Base-by-base conservation (phyloP, 2,329 filamentous ascomycete genomes). In the Dactylellina sp. region DNA sequence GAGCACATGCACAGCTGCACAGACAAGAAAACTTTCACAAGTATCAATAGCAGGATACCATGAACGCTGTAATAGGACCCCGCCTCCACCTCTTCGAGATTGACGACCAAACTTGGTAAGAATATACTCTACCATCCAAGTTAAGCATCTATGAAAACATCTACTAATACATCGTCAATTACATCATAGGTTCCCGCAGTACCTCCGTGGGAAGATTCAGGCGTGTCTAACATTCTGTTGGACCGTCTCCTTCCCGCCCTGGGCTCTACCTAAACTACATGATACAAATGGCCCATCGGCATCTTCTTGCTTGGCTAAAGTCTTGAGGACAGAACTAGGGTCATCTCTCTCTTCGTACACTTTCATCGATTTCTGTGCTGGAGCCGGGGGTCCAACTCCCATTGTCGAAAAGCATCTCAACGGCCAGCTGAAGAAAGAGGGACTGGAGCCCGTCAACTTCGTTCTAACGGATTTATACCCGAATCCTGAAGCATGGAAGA, bases 361-460 rank as follows among this genome's bases (percentile, higher is more conserved):
- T 16, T 88, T 90, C 77, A 85, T 93, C 75, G 91, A 93, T 81
- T 91, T 92, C 80, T 92, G 90, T 80, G 89, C 90, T 1, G 91
- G 91, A 57, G 88, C 86, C 12, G 91, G 91, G 42, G 90, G 90
- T 0, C 89, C 89, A 0, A 91, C 88, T 1, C 89, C 88, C 0
- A 83, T 82, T 40, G 87, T 91, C 56, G 89, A 90, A 80, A 82
- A 81, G 9, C 81, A 84, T 44, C 79, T 91, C 75, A 91, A 91
- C 80, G 75, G 78, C 5, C 71, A 53, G 40, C 37, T 65, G 11
- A 57, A 3, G 6, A 49, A 37, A 6, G 56, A 68, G 5, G 72
- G 76, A 5, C 79, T 76, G 40, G 75, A 72, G 4, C 76, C 82
- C 0, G 85, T 86, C 37, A 81, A 84, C 63, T 90, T 90, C 78